phyloP scores from a whole-genome alignment of 1,284 basidiomycete species.

The Thelephora terrestris region DNA sequence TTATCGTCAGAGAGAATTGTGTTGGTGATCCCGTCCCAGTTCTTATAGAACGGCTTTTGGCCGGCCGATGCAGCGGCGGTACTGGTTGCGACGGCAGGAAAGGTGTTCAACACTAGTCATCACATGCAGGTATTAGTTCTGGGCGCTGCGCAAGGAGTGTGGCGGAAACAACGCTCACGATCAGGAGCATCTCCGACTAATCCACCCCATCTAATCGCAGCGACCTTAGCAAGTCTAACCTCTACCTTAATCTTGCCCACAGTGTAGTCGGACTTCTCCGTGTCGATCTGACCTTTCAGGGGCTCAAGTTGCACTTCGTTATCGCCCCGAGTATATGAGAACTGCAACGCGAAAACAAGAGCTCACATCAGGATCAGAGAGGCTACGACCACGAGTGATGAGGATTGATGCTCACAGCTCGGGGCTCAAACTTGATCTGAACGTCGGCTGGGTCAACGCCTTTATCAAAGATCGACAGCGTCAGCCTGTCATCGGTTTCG shows the following conservation, averaged over 20 bases:
- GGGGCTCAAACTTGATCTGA: slow-evolving; percentile 50
- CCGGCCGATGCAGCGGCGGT: slow-evolving; percentile 17
- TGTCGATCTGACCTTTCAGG: slow-evolving; percentile 71
- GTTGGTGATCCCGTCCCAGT: slow-evolving; percentile 78
- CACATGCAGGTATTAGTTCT: not conserved
- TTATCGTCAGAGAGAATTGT: slow-evolving; percentile 54
- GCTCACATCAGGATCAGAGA: slow-evolving; percentile 8
- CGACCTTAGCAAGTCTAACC: slow-evolving; percentile 54
- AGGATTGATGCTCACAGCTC: slow-evolving; percentile 38
- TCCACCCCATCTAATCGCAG: slow-evolving; percentile 62
- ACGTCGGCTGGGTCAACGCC: slow-evolving; percentile 60
- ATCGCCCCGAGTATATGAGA: slow-evolving; percentile 54
- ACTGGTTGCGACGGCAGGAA: slow-evolving; percentile 24
- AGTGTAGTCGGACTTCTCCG: slow-evolving; percentile 49
- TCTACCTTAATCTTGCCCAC: slow-evolving; percentile 84
- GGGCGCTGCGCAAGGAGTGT: not conserved
- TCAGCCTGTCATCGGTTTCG: slow-evolving; percentile 70
- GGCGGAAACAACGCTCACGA: slow-evolving; percentile 35
- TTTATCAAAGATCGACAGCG: slow-evolving; percentile 71
- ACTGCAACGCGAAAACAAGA: slow-evolving; percentile 25
- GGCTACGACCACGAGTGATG: slow-evolving; percentile 1
- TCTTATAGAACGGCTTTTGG: slow-evolving; percentile 41
- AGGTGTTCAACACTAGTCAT: slow-evolving; percentile 21
- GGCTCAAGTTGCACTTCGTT: slow-evolving; percentile 60
- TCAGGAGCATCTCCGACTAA: slow-evolving; percentile 66